phyloP scores from a whole-genome alignment of 768 basidiomycete genomes.

The Mrakia gelida region DNA sequence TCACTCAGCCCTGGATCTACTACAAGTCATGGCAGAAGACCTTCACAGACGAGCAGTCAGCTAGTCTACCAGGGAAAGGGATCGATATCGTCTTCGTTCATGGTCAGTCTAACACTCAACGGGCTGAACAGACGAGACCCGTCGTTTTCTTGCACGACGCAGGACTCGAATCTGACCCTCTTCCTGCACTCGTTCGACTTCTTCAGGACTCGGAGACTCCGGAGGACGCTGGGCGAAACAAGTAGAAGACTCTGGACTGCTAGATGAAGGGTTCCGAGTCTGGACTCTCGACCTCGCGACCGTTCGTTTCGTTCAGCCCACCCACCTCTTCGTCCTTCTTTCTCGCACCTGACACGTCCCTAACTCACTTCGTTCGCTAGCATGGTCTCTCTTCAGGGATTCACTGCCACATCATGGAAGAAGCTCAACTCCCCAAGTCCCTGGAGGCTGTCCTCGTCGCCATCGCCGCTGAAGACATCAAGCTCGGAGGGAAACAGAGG shows the following conservation, averaged over 20 bases:
- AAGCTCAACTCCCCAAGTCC: conserved; percentile 40
- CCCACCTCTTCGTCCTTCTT: not conserved
- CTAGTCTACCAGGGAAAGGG: conserved; percentile 39
- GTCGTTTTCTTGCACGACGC: too few relatives aligned
- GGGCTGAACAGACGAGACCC: too few relatives aligned
- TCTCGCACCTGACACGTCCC: not conserved
- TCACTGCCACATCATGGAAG: conserved; percentile 42
- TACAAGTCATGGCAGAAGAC: conserved; percentile 43
- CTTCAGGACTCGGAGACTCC: conserved; percentile 8
- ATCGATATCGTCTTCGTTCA: conserved; percentile 44
- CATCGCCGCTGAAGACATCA: conserved; percentile 39
- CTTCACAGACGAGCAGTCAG: conserved; percentile 30
- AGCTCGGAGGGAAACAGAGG: conserved; percentile 37
- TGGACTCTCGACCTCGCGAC: conserved; percentile 41
- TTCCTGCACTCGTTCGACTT: conserved; percentile 3
- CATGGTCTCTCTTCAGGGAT: conserved; percentile 38
- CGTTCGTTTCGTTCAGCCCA: conserved; percentile 37
- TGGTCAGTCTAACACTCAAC: conserved; percentile 40
- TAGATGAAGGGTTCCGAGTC: conserved; percentile 45
- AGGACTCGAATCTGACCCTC: too few relatives aligned
- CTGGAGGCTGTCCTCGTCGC: conserved; percentile 43
- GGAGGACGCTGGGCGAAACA: conserved; percentile 40
- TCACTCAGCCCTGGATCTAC: conserved; percentile 43
- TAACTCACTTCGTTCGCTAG: not conserved
- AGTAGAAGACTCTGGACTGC: conserved; percentile 41